Evolutionary conservation across 2,329 filamentous ascomycete species (phyloP).

Genomic region (Xenosphaeropsis pyriputrescens): DNA sequence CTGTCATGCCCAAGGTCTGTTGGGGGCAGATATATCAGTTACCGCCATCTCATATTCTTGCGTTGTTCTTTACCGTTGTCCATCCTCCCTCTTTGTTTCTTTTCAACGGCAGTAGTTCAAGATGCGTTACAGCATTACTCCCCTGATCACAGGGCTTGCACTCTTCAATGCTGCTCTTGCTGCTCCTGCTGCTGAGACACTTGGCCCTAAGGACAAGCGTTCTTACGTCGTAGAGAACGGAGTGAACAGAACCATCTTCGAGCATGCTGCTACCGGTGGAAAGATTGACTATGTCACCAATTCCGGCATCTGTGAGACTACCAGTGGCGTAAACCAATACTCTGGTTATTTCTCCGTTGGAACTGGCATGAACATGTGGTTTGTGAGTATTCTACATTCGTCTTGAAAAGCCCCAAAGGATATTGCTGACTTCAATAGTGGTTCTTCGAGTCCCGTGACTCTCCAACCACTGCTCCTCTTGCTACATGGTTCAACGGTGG

Average conservation of each 20-base stretch:
- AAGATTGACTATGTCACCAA: conserved; percentile 32
- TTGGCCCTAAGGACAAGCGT: conserved; percentile 13
- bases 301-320: conserved; percentile 35
- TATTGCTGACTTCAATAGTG: conserved; percentile 11
- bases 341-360: conserved; percentile 34
- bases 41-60: too few species aligned
- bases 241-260: conserved; percentile 27
- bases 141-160: not conserved
- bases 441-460: conserved; percentile 44
- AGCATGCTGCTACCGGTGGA: conserved; percentile 29
- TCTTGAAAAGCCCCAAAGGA: conserved; percentile 7
- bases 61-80: too few species aligned
- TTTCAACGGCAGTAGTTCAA: not conserved
- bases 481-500: conserved; percentile 30
- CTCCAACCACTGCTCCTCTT: conserved; percentile 27
- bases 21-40: too few species aligned
- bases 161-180: not conserved
- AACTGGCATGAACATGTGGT: conserved; percentile 26
- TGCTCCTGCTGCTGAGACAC: not conserved
- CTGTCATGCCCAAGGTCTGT: too few species aligned
- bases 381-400: conserved; percentile 5
- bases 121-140: not conserved
- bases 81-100: too few species aligned
- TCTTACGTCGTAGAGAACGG: conserved; percentile 20
- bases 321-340: conserved; percentile 31